Percentiles rank a stretch among this genome's conserved stretches.
phyloP scores from a whole-genome alignment of 108 stramenopile species.

The Ochromonas danica region DNA sequence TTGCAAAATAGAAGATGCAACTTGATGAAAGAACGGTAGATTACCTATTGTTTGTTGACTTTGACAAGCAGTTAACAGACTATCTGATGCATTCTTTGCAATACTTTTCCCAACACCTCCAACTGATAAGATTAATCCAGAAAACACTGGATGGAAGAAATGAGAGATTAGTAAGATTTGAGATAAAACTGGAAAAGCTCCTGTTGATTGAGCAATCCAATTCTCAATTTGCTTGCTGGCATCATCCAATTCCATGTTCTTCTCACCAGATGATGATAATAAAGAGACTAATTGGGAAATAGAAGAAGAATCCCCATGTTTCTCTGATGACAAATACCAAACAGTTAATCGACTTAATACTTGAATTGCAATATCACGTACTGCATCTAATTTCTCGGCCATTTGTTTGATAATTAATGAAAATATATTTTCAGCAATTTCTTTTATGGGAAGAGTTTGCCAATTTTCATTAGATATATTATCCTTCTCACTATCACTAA shows the following conservation, averaged over 20 bases:
- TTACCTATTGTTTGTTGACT: conserved; percentile 43
- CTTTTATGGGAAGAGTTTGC: neutral
- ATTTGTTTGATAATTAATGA: conserved; percentile 74
- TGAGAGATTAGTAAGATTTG: too few species aligned
- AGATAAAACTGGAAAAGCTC: too few species aligned
- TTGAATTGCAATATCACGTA: conserved; percentile 75
- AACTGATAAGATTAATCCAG: conserved; percentile 83
- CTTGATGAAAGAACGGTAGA: conserved; percentile 52
- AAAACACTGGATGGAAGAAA: conserved; percentile 57
- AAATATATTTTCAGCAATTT: conserved; percentile 36
- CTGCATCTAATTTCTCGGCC: conserved; percentile 83
- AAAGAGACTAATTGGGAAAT: too few species aligned
- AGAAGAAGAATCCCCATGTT: too few species aligned
- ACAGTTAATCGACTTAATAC: too few species aligned
- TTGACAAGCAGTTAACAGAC: conserved; percentile 62
- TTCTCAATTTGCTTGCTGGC: too few species aligned
- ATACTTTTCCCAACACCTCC: conserved; percentile 87
- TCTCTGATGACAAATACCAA: too few species aligned
- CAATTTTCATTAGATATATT: too few species aligned
- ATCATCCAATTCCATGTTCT: too few species aligned
- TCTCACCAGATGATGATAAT: too few species aligned
- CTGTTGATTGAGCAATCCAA: too few species aligned
- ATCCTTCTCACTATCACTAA: too few species aligned
- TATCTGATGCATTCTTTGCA: conserved; percentile 65
- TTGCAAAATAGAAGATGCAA: neutral